phyloP scores from a whole-genome alignment of 495 filamentous ascomycete species.

The Beverwykella pulmonaria region DNA sequence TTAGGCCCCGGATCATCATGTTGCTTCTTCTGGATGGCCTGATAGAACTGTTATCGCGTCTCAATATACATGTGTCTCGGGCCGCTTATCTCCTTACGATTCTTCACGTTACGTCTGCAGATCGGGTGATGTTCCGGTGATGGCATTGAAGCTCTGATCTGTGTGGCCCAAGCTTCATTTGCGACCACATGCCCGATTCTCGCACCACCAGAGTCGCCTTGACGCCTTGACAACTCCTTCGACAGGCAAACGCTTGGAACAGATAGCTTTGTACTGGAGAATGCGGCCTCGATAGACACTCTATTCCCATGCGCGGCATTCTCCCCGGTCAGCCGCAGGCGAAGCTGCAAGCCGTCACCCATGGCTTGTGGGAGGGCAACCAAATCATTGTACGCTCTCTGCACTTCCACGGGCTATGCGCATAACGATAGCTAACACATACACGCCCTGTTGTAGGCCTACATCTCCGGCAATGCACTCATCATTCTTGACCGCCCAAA shows the following conservation, averaged over 20 bases:
- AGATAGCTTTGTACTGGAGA: not conserved
- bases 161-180: slow-evolving; percentile 19
- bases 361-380: slow-evolving; percentile 77
- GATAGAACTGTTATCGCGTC: not conserved
- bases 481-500: slow-evolving; percentile 76
- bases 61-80: not conserved
- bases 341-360: slow-evolving; percentile 85
- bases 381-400: slow-evolving; percentile 71
- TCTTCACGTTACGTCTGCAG: no score
- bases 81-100: no score
- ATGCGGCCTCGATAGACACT: slow-evolving; percentile 29
- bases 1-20: not conserved
- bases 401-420: not conserved
- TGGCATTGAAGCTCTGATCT: slow-evolving; percentile 7
- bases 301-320: slow-evolving; percentile 69
- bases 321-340: slow-evolving; percentile 89
- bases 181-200: not conserved
- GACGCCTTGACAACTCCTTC: not conserved
- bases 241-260: not conserved
- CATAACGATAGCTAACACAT: slow-evolving; percentile 3
- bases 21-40: not conserved
- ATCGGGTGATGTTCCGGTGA: no score
- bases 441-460: slow-evolving; percentile 61
- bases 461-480: slow-evolving; percentile 86
- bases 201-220: not conserved